Base-by-base conservation (phyloP, 495 filamentous ascomycete species). In the Penicillium silybi region DNA sequence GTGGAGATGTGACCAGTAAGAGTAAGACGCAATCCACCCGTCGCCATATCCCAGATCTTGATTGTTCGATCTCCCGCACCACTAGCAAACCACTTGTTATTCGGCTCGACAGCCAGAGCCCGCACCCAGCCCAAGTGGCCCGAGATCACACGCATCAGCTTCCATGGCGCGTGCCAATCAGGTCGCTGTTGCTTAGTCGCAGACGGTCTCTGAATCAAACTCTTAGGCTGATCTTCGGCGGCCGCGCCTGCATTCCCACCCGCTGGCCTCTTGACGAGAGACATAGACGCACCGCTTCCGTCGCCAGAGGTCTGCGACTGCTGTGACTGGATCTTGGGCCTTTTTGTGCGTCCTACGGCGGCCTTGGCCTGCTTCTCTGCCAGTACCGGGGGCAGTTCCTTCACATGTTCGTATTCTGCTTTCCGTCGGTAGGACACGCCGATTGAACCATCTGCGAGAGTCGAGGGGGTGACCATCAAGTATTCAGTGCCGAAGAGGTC, bases 121-220 rank as follows among this genome's bases (percentile, higher is more conserved):
- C 95, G 81, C 52, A 99, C 95, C 95, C 95, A 99, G 32, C 95
- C 95, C 59, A 97, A 63, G 69, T 97, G 95, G 25, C 95, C 95
- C 7, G 90, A 95, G 50, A 99, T 96, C 48, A 99, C 93, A 47
- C 95, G 81, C 87, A 96, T 91, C 54, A 97, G 82, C 80, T 97
- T 97, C 95, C 95, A 97, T 25, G 95, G 95, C 44, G 92, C 79
- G 64, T 97, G 92, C 95, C 95, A 99, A 38, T 93, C 84, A 10
- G 95, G 95, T 57, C 82, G 85, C 52, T 85, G 72, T 62, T 92
- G 90, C 58, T 85, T 77, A 16, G 86, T 77, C 27, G 81, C 78
- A 27, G 82, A 85, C 34, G 88, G 81, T 47, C 83, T 79, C 48
- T 84, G 77, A 42, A 87, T 78, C 53, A 92, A 71, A 57, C 81